phyloP scores from a whole-genome alignment of 345 rosid species.

The Eucalyptus fibrosa region DNA sequence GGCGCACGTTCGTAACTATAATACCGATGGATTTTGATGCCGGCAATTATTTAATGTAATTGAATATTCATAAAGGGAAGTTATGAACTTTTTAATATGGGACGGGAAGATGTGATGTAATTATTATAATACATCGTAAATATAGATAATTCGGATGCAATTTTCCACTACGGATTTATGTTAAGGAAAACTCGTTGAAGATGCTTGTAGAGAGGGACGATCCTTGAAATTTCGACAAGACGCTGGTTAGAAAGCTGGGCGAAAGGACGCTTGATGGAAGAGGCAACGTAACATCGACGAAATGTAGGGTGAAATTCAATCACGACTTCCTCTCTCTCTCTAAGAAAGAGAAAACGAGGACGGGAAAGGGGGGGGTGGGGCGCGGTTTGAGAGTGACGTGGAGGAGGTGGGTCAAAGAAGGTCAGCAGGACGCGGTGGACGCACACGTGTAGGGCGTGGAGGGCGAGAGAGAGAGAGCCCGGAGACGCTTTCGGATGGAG shows the following conservation, averaged over 20 bases:
- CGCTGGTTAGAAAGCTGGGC: not conserved
- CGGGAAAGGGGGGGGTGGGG: no score
- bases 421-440: not conserved
- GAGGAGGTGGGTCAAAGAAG: not conserved
- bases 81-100: fast-evolving
- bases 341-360: not conserved
- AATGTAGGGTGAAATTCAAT: not conserved
- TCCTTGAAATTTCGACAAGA: not conserved
- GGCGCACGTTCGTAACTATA: fast-evolving
- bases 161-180: not conserved
- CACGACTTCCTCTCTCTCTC: not conserved
- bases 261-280: not conserved
- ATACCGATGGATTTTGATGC: fast-evolving
- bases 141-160: not conserved
- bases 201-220: not conserved
- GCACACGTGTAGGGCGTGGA: not conserved
- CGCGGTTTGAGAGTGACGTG: not conserved
- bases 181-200: not conserved
- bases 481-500: not conserved
- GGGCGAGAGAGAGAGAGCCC: not conserved
- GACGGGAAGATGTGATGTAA: not conserved
- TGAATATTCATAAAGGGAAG: not conserved
- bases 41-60: not conserved
- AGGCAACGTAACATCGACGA: not conserved
- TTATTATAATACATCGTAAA: not conserved